Conservation (phyloP, 1,284 basidiomycete genomes). For the Blastosporella zonata region DNA sequence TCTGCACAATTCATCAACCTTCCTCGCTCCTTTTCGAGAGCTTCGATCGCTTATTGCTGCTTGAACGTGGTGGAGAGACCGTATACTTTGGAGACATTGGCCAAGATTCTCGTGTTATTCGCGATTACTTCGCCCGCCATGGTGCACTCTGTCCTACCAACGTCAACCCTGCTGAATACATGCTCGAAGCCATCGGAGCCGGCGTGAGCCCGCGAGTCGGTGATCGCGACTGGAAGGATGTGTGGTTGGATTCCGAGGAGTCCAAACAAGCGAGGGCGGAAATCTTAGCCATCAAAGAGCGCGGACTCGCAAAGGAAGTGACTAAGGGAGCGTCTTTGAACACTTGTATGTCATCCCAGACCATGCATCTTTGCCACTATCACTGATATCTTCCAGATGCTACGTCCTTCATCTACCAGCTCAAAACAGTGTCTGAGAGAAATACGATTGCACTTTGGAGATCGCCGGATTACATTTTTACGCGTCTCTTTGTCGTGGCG, state of each 20-base stretch:
- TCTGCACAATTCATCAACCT: slow-evolving; percentile 45
- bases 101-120: slow-evolving; percentile 47
- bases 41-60: slow-evolving; percentile 34
- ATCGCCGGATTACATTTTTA: slow-evolving; percentile 81
- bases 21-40: slow-evolving; percentile 60
- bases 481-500: slow-evolving; percentile 73
- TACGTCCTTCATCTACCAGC: slow-evolving; percentile 77
- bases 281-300: slow-evolving; percentile 43
- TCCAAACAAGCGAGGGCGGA: slow-evolving; percentile 35
- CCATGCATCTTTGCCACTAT: neutral
- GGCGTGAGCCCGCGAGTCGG: slow-evolving; percentile 64
- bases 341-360: slow-evolving; percentile 39
- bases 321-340: slow-evolving; percentile 38
- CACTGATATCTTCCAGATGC: slow-evolving; percentile 48
- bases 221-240: slow-evolving; percentile 73
- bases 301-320: slow-evolving; percentile 37
- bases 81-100: slow-evolving; percentile 81
- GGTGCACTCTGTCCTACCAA: slow-evolving; percentile 63
- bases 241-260: slow-evolving; percentile 64
- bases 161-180: slow-evolving; percentile 60
- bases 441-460: slow-evolving; percentile 82
- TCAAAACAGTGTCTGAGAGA: slow-evolving; percentile 70
- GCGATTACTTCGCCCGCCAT: slow-evolving; percentile 72
- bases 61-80: slow-evolving; percentile 67
- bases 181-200: slow-evolving; percentile 74